phyloP scores from a whole-genome alignment of 345 rosid species.

The Lepidium didymum region DNA sequence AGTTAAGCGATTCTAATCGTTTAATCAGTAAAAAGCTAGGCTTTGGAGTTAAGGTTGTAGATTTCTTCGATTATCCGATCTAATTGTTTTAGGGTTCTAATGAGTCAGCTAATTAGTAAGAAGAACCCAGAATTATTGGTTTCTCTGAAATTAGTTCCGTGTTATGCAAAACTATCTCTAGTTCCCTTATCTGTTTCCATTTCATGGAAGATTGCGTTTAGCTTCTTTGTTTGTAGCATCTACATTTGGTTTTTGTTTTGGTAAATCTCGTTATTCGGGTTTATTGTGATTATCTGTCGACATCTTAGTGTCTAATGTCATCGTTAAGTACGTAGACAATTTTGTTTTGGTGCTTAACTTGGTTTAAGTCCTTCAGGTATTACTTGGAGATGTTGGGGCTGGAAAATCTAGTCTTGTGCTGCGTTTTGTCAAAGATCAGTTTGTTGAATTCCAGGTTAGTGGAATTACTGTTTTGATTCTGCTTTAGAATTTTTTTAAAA shows the following conservation, averaged over 20 bases:
- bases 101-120: background rate
- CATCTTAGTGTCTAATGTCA: background rate
- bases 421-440: conserved; percentile 56
- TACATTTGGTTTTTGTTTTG: background rate
- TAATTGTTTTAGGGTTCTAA: conserved; percentile 4
- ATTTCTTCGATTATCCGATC: conserved; percentile 9
- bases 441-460: conserved; percentile 52
- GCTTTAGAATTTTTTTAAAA: background rate
- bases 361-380: conserved; percentile 31
- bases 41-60: conserved; percentile 10
- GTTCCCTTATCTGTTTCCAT: background rate
- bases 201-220: background rate
- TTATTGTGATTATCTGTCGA: background rate
- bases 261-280: background rate
- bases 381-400: conserved; percentile 62
- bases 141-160: background rate
- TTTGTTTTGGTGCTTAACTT: too few species aligned
- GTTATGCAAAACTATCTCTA: background rate
- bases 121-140: background rate
- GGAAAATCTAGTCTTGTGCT: conserved; percentile 56
- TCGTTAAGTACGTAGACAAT: too few species aligned
- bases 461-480: background rate
- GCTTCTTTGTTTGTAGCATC: background rate
- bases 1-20: background rate
- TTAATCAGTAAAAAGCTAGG: background rate